Evolutionary conservation across 441 rosid genomes (phyloP), one percentile per base, ranked within the genome.

Genomic region (Eruca vesicaria): DNA sequence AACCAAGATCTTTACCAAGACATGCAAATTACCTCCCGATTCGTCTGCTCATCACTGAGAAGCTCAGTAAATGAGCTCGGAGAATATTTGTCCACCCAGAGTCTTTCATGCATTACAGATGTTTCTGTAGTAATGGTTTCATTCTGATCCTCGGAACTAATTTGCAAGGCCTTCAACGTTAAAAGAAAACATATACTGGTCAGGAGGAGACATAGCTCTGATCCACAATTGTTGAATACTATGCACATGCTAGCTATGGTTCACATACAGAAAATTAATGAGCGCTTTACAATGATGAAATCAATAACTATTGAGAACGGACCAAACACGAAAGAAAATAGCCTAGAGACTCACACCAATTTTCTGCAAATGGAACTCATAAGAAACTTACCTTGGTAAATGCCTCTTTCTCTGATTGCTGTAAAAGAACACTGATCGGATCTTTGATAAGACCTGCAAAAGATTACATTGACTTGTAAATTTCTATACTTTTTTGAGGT

Each of bases 11-110:
- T 28, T 66, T 7, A 29, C 66, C 64, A 80, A 62, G 19, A 70
- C 14, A 43, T 52, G 75, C 41, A 19, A 69, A 63, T 4, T 82
- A 90, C 99, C 97, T 96, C 98, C 38, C 99, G 96, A 80, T 96
- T 96, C 67, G 98, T 96, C 70, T 87, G 94, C 76, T 96, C 99
- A 82, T 94, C 99, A 78, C 99, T 94, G 66, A 96, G 97, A 68
- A 96, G 98, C 88, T 96, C 99, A 5, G 97, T 92, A 74, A 96
- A 96, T 68, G 98, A 92, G 80, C 80, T 84, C 55, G 99, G 99
- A 84, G 98, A 86, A 83, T 96, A 94, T 78, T 92, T 92, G 52
- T 96, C 97, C 43, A 94, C 98, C 99, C 99, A 96, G 67, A 96
- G 98, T 72, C 87, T 82, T 76, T 94, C 94, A 72, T 79, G 84